Evolutionary conservation across 768 basidiomycete genomes (phyloP).

Genomic region (Suillus brevipes): DNA sequence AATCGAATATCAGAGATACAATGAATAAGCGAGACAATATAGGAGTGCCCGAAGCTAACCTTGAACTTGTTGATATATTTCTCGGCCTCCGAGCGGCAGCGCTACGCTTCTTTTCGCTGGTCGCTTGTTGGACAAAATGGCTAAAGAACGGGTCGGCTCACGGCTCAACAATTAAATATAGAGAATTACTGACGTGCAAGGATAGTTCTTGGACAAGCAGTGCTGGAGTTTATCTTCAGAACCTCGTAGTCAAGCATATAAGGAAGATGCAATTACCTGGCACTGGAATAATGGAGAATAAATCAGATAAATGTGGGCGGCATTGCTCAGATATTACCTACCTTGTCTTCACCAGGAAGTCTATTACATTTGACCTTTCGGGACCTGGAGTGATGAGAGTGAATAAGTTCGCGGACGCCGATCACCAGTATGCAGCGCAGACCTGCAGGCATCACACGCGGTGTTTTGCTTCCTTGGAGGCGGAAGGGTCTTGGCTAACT

Average conservation of each 20-base stretch:
- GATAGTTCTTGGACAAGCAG: conserved; percentile 83
- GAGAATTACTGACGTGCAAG: conserved; percentile 76
- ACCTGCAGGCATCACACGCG: conserved; percentile 93
- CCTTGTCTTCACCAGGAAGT: conserved; percentile 81
- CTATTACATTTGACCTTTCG: conserved; percentile 90
- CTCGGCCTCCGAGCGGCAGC: conserved; percentile 63
- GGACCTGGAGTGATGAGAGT: conserved; percentile 44
- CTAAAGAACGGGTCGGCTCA: conserved; percentile 37
- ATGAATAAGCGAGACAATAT: conserved; percentile 13
- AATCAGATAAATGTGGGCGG: conserved; percentile 7
- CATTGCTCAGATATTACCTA: conserved; percentile 32
- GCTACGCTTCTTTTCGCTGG: conserved; percentile 78
- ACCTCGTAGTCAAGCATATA: not conserved
- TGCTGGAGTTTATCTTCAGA: conserved; percentile 49
- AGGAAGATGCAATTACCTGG: conserved; percentile 47
- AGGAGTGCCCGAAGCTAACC: conserved; percentile 37
- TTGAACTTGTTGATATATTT: conserved; percentile 52
- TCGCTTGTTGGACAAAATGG: conserved; percentile 81
- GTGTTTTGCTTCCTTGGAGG: conserved; percentile 92
- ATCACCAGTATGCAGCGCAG: conserved; percentile 13
- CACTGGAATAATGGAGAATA: conserved; percentile 43
- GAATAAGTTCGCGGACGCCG: conserved; percentile 13
- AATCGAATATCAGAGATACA: not conserved
- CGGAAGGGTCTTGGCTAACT: conserved; percentile 75
- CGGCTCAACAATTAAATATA: conserved; percentile 20